Percentiles rank a stretch among this genome's conserved stretches.
Evolutionary conservation across 176 grass and related monocot genomes (phyloP).

Genomic region (Cenchrus purpureus): DNA sequence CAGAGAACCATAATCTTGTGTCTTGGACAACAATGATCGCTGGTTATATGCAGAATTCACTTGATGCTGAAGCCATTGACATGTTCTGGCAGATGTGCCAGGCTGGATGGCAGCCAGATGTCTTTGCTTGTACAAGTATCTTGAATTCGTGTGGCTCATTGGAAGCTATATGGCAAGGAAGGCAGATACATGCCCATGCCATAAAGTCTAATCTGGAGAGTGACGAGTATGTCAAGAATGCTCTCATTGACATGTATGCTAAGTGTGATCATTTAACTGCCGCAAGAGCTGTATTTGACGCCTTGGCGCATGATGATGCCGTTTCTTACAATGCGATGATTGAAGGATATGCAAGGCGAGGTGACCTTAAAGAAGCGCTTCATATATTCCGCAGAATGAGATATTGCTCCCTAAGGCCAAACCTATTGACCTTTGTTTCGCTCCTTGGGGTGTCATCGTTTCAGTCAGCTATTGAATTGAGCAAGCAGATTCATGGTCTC

Average conservation of each 20-base stretch:
- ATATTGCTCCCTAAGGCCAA: constrained; percentile 56
- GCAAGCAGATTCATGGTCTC: constrained; percentile 74
- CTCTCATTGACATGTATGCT: constrained; percentile 78
- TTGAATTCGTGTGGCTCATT: constrained; percentile 68
- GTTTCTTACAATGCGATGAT: constrained; percentile 86
- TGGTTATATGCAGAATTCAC: constrained; percentile 78
- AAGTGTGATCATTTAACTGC: constrained; percentile 62
- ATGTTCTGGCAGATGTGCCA: constrained; percentile 64
- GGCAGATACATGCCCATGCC: constrained; percentile 67
- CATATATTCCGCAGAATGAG: constrained; percentile 68
- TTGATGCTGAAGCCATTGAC: constrained; percentile 54
- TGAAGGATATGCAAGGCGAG: constrained; percentile 74
- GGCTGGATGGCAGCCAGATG: constrained; percentile 66
- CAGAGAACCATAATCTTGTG: constrained; percentile 60
- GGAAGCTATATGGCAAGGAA: constrained; percentile 59
- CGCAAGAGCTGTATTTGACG: constrained; percentile 70
- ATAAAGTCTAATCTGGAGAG: constrained; percentile 68
- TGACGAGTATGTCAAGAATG: constrained; percentile 76
- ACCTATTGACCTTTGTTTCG: constrained; percentile 65
- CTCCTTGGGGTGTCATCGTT: constrained; percentile 68
- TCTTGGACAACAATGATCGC: constrained; percentile 88
- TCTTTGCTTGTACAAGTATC: constrained; percentile 70
- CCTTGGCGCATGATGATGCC: constrained; percentile 48
- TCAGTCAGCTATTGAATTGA: constrained; percentile 55
- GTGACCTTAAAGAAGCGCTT: constrained; percentile 53